Base-by-base conservation (phyloP, 306 rosid species). In the Quillaja saponaria region DNA sequence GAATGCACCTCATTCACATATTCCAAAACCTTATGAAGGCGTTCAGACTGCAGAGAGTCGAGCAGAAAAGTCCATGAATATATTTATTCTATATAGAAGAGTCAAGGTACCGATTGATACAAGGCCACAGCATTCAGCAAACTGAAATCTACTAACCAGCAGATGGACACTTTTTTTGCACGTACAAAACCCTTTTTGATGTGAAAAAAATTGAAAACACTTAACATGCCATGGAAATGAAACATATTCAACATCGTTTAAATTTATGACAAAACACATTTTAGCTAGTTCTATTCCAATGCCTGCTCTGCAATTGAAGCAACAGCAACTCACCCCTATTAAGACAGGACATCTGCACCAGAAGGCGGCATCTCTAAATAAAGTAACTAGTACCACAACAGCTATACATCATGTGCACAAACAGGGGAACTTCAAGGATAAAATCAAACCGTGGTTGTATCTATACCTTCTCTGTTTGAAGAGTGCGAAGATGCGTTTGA, bases 391-490 rank as follows among this genome's bases (percentile, higher is more conserved):
- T n/a, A n/a, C n/a, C n/a, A n/a, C n/a, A n/a, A n/a, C n/a, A n/a
- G n/a, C n/a, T n/a, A n/a, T n/a, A n/a, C n/a, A n/a, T n/a, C 38
- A 13, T 37, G 15, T 10, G 47, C 54, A 55, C 21, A 13, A 8
- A 18, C 4, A 33, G 13, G 37, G 50, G 48, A 60, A 38, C 21
- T 8, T 55, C 63, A 52, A 75, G 46, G 34, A 6, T 41, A 20
- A 50, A 15, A 54, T 49, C 37, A 39, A 44, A 38, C 49, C 33
- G 62, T 45, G n/a, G n/a, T n/a, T n/a, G 55, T 25, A 55, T 34
- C 25, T 69, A 45, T 72, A 89, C 98, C 95, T 92, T 92, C 75
- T 92, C 96, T 75, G 84, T 92, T 74, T 92, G 95, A 74, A 92
- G 87, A 63, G 76, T 21, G 49, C 76, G 87, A 31, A 92, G 92